Evolutionary conservation across 768 basidiomycete genomes (phyloP), one percentile per base, ranked within the genome.

Genomic region (Tulasnella sp.): DNA sequence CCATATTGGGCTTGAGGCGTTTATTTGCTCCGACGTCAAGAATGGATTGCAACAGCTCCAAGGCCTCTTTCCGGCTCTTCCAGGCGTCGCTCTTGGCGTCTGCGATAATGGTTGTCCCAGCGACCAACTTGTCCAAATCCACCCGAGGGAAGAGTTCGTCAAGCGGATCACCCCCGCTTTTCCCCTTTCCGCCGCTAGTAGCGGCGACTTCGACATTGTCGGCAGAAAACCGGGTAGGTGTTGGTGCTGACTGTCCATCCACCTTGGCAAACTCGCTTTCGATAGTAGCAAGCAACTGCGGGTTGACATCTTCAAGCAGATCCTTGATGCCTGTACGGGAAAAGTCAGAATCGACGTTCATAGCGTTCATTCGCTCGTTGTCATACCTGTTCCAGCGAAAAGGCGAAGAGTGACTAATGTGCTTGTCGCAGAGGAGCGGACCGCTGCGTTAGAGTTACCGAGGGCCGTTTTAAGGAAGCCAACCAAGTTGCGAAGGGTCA

Each of bases 81-180:
- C 97, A 99, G 0, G 95, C 92, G 81, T 97, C 97, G 82, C 92
- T 97, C 86, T 95, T 96, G 14, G 92, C 88, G 82, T 96, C 95
- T 2, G 91, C 88, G 21, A 98, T 85, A 72, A 97, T 92, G 6
- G 92, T 91, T 0, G 95, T 95, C 34, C 93, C 93, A 81, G 92
- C 93, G 77, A 99, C 87, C 36, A 99, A 85, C 77, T 90, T 88
- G 82, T 99, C 97, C 56, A 99, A 87, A 83, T 99, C 98, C 56
- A 98, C 94, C 39, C 98, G 91, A 38, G 98, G 98, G 84, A 98
- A 97, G 56, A 99, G 88, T 73, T 98, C 96, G 82, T 99, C 98
- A 81, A 99, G 83, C 16, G 97, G 91, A 84, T 98, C 95, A 10
- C 84, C 86, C 0, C 83, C 85, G 24, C 82, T 84, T 8, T 76